Percentiles rank a stretch among this genome's conserved stretches.
Evolutionary conservation across 345 rosid genomes (phyloP).

Genomic region (Hypericum perforatum): DNA sequence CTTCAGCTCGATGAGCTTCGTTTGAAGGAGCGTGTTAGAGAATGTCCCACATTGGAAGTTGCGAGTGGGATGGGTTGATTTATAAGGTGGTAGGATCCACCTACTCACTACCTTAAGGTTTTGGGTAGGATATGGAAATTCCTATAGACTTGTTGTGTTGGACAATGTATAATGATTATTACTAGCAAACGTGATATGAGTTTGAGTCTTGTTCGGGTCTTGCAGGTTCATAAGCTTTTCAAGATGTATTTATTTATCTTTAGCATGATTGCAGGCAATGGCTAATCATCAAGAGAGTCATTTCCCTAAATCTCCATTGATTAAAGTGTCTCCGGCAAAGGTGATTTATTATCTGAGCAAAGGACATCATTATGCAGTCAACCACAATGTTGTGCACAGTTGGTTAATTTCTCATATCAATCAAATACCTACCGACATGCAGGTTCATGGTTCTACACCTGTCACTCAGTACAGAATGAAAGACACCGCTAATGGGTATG

Average conservation of each 20-base stretch:
- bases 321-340: conserved; percentile 30
- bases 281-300: conserved; percentile 21
- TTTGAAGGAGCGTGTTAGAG: too few relatives aligned
- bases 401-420: conserved; percentile 11
- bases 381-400: neutral
- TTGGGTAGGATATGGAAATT: conserved; percentile 2
- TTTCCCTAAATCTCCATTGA: conserved; percentile 28
- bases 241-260: conserved; percentile 1
- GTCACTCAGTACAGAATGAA: conserved; percentile 25
- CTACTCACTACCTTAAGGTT: too few relatives aligned
- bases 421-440: conserved; percentile 18
- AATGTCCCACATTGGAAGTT: too few relatives aligned
- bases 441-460: conserved; percentile 26
- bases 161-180: too few relatives aligned
- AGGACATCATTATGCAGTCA: neutral
- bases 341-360: conserved; percentile 19
- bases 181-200: too few relatives aligned
- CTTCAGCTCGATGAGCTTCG: too few relatives aligned
- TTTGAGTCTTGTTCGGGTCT: too few relatives aligned
- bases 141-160: neutral
- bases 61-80: too few relatives aligned
- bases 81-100: too few relatives aligned
- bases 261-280: conserved; percentile 43
- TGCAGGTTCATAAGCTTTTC: neutral
- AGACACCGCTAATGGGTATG: conserved; percentile 41